phyloP scores from a whole-genome alignment of 805 yeast species.

The Candida wancherniae region DNA sequence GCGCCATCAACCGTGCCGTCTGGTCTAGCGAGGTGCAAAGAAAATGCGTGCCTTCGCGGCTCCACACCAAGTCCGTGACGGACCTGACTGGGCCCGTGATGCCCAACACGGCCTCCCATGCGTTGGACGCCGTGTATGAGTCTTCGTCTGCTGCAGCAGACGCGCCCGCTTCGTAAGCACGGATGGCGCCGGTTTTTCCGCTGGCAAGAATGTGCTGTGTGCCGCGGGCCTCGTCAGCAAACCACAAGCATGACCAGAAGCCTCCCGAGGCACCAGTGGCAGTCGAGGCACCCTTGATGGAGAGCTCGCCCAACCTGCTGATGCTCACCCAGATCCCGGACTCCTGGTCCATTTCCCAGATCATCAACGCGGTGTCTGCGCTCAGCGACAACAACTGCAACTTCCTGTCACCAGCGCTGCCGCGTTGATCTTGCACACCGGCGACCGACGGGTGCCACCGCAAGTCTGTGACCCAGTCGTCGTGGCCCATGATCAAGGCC shows the following conservation, averaged over 20 bases:
- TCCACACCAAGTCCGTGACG: slow-evolving; percentile 79
- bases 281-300: slow-evolving; percentile 94
- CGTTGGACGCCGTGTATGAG: too few relatives aligned
- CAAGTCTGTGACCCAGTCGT: slow-evolving; percentile 90
- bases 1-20: slow-evolving; percentile 80
- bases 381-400: slow-evolving; percentile 73
- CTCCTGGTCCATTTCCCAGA: slow-evolving; percentile 84
- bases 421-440: too few relatives aligned
- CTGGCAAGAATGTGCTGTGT: slow-evolving; percentile 59
- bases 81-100: slow-evolving; percentile 72
- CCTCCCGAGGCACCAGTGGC: slow-evolving; percentile 92
- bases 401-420: too few relatives aligned
- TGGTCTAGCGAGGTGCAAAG: slow-evolving; percentile 85
- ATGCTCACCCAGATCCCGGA: slow-evolving; percentile 90
- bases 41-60: slow-evolving; percentile 58
- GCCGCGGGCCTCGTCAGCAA: slow-evolving; percentile 26
- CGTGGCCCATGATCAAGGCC: slow-evolving; percentile 95
- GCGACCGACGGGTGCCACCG: slow-evolving; percentile 63
- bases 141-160: too few relatives aligned
- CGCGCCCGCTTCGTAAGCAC: slow-evolving; percentile 67
- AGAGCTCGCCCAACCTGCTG: slow-evolving; percentile 81
- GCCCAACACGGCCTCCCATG: slow-evolving; percentile 48
- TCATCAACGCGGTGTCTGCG: slow-evolving; percentile 88
- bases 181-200: slow-evolving; percentile 91
- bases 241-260: slow-evolving; percentile 68